Evolutionary conservation across 2,329 filamentous ascomycete species (phyloP), one percentile per base, ranked within the genome.

Genomic region (Beauveria scarabaeidicola): DNA sequence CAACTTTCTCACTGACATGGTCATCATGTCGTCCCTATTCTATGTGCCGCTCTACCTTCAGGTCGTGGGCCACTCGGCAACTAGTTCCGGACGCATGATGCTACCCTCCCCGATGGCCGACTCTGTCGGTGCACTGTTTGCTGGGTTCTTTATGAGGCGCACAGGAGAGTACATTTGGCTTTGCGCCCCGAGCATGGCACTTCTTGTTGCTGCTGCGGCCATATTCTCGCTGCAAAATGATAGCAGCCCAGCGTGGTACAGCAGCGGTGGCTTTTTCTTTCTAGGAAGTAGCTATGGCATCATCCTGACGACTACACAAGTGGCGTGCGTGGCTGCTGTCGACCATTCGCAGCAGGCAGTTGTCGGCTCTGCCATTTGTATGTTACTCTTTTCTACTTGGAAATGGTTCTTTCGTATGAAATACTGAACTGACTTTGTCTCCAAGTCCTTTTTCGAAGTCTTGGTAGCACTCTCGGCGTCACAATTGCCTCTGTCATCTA

Each of bases 31-130:
- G 47, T 73, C 85, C 25, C 74, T 93, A 55, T 94, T 92, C 72
- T 96, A 94, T 71, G 79, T 88, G 1, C 91, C 91, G 0, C 78
- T 96, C 10, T 95, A 90, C 73, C 87, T 94, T 64, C 89, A 95
- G 71, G 83, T 91, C 2, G 82, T 85, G 27, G 89, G 89, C 15
- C 76, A 85, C 73, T 83, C 15, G 91, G 91, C 23, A 15, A 40
- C 13, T 4, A 40, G 5, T 4, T 6, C 38, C 8, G 38, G 38
- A 10, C 5, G 5, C 29, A 36, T 6, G 29, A 5, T 40, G 13
- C 38, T 15, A 40, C 15, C 15, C 13, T 15, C 7, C 7, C 38
- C 38, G 7, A 15, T 13, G 7, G 13, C 7, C 38, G 15, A 10
- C 7, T 13, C 8, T 9, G 7, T 40, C 7, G 8, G 13, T 9